A percentile compares a stretch with the other conserved stretches of the same genome.
Evolutionary conservation across 495 filamentous ascomycete genomes (phyloP).

Genomic region (Aspergillus heteromorphus): DNA sequence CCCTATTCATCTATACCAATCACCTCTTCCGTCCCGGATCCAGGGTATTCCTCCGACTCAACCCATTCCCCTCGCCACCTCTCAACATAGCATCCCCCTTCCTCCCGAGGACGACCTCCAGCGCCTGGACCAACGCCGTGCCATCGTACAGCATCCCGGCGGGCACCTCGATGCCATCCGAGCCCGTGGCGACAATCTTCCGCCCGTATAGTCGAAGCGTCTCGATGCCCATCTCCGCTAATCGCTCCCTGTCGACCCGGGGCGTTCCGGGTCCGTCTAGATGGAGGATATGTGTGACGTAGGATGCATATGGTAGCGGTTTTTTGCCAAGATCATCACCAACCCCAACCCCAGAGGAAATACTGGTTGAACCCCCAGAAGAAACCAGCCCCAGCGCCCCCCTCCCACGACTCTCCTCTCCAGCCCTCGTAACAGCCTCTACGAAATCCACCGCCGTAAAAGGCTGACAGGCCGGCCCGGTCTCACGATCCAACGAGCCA

Average conservation of each 20-base stretch:
- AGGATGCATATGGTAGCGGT: constrained; percentile 48
- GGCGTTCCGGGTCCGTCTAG: constrained; percentile 70
- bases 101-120: constrained; percentile 72
- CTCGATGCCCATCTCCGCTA: constrained; percentile 66
- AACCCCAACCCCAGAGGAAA: not conserved
- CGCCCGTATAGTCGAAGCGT: constrained; percentile 71
- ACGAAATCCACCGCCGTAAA: constrained; percentile 77
- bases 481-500: constrained; percentile 77
- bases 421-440: constrained; percentile 65
- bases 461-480: constrained; percentile 53
- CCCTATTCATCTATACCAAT: not conserved
- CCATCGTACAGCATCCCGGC: constrained; percentile 70
- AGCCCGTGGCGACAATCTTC: constrained; percentile 38
- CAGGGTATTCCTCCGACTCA: constrained; percentile 65
- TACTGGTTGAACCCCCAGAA: no score
- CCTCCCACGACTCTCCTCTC: constrained; percentile 41
- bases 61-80: constrained; percentile 37
- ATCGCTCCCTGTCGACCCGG: constrained; percentile 57
- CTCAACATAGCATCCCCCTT: constrained; percentile 50
- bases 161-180: constrained; percentile 19
- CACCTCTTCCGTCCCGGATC: constrained; percentile 32
- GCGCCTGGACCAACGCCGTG: constrained; percentile 63
- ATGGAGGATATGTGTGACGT: constrained; percentile 82
- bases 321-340: no score
- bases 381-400: constrained; percentile 3